Percentiles rank a stretch among this genome's conserved stretches.
phyloP scores from a whole-genome alignment of 2,329 filamentous ascomycete genomes.

The Aspergillus viridinutans region DNA sequence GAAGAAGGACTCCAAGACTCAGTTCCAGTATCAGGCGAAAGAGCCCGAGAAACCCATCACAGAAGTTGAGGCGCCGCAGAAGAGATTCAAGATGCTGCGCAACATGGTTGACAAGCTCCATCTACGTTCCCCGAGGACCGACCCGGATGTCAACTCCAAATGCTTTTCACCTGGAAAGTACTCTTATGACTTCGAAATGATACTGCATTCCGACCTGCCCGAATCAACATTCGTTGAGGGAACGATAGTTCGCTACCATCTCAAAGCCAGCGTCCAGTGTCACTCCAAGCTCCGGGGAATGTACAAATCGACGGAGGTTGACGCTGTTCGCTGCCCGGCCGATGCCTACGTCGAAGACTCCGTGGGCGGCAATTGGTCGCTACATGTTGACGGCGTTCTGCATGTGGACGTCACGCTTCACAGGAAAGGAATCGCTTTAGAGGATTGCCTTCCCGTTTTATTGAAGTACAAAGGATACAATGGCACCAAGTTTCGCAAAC shows the following conservation, averaged over 20 bases:
- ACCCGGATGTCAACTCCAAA: not conserved
- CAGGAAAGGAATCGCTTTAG: slow-evolving; percentile 5
- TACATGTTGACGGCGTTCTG: slow-evolving; percentile 7
- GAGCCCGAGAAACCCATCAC: not conserved
- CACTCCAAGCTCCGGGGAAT: slow-evolving; percentile 2
- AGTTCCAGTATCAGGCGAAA: not conserved
- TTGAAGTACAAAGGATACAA: not conserved
- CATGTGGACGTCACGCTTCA: slow-evolving; percentile 6
- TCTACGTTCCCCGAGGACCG: not conserved
- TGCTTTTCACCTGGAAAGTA: slow-evolving; percentile 7
- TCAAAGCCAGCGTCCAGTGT: slow-evolving; percentile 8
- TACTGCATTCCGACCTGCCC: slow-evolving; percentile 9
- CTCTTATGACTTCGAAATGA: slow-evolving; percentile 12
- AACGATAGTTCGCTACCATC: slow-evolving; percentile 9
- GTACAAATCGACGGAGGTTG: slow-evolving; percentile 1
- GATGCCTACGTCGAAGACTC: slow-evolving; percentile 12
- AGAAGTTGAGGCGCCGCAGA: not conserved
- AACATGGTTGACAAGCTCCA: not conserved
- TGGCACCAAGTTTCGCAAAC: not conserved
- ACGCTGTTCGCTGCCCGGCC: slow-evolving; percentile 10
- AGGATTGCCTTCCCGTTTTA: not conserved
- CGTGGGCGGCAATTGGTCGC: slow-evolving; percentile 1
- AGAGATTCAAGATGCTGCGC: not conserved
- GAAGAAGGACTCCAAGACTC: not conserved
- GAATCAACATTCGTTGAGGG: slow-evolving; percentile 10